These are phyloP conservation scores for Microsporum canis DNA, from an alignment of 2,329 filamentous ascomycete species.

Conservation along the genomic window DNA sequence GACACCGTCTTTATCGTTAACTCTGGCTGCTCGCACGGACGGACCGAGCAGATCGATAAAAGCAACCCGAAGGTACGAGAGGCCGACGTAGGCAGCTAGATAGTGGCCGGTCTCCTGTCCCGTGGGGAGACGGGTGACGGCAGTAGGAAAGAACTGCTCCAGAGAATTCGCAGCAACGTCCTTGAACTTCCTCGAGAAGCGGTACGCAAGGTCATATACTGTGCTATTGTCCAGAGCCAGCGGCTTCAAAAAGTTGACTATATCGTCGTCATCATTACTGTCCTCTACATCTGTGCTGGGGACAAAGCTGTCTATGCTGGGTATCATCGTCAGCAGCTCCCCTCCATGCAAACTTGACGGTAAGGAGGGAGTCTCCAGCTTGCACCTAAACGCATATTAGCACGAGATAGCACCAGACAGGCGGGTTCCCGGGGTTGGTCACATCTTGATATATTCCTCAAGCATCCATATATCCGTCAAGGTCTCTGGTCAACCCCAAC, in stretches of 20 bases:
- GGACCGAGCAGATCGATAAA: constrained; percentile 39
- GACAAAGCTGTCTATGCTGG: neutral
- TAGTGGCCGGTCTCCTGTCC: constrained; percentile 42
- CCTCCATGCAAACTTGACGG: neutral
- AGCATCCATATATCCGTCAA: neutral
- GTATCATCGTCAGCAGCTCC: neutral
- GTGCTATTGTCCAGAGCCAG: constrained; percentile 8
- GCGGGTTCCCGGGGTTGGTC: neutral
- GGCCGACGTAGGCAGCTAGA: constrained; percentile 42
- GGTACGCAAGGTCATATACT: constrained; percentile 28
- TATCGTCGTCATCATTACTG: neutral
- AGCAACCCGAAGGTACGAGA: constrained; percentile 41
- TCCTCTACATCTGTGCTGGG: neutral
- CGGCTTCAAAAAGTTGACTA: constrained; percentile 2
- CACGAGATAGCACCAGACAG: neutral
- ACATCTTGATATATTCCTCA: neutral
- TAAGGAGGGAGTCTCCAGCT: neutral
- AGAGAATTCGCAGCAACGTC: constrained; percentile 27
- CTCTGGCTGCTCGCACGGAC: neutral
- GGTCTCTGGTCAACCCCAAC: no score
- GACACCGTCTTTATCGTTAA: neutral
- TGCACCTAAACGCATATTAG: neutral
- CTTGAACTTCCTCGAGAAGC: constrained; percentile 27
- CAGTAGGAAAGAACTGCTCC: constrained; percentile 33
- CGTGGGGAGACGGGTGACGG: constrained; percentile 32